Percentiles rank a stretch among this genome's conserved stretches.
Evolutionary conservation across 73 alveolate genomes (phyloP).

Genomic region (Tetrahymena elliotti): DNA sequence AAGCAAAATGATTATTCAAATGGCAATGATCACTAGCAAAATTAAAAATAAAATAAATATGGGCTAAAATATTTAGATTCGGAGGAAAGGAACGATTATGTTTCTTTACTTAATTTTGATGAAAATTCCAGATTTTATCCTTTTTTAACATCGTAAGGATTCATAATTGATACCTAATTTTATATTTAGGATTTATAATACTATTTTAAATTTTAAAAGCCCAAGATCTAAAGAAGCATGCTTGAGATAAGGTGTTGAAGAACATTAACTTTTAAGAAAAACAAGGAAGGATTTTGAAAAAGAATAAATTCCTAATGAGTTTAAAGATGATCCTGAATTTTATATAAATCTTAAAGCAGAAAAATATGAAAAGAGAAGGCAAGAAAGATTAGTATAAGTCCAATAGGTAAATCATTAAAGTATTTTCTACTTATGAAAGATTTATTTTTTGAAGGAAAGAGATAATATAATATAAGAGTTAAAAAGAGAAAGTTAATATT

Average conservation of each 20-base stretch:
- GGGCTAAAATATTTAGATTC: background rate
- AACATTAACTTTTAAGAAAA: background rate
- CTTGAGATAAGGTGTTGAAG: background rate
- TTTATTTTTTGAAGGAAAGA: background rate
- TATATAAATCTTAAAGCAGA: background rate
- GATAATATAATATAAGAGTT: background rate
- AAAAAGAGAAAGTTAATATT: background rate
- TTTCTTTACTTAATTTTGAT: background rate
- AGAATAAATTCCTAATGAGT: background rate
- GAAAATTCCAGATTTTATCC: background rate
- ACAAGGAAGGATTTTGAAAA: background rate
- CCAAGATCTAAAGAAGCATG: background rate
- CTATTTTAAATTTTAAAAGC: background rate
- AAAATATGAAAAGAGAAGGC: background rate
- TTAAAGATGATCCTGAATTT: background rate
- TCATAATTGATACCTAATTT: background rate
- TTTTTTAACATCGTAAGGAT: background rate
- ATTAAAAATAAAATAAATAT: background rate
- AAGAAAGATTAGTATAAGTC: background rate
- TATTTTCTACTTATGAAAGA: background rate
- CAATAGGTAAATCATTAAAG: background rate
- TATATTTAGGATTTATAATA: too few relatives aligned
- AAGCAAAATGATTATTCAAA: background rate
- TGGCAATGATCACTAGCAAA: background rate
- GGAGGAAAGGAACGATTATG: background rate